These are phyloP conservation scores for Cyanidium caldarium DNA, from an alignment of 23 red algal species.

Conservation along the genomic window DNA sequence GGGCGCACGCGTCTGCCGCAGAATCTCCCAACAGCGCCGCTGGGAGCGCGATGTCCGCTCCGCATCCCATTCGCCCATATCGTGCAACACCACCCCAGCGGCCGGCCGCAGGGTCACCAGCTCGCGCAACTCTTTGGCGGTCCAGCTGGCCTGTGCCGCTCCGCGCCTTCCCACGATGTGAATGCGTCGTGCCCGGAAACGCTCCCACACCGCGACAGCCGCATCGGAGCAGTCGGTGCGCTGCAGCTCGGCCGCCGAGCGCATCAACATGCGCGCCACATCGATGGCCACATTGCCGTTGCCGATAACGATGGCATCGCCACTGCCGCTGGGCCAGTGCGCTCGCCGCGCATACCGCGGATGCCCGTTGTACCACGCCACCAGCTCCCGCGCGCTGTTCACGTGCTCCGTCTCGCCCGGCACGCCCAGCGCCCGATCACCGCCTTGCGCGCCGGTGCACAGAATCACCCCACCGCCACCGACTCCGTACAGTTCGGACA, in stretches of 20 bases:
- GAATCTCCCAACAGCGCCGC: constrained; percentile 4
- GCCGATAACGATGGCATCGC: constrained; percentile 50
- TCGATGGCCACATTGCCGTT: constrained; percentile 86
- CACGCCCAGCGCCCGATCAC: constrained; percentile 10
- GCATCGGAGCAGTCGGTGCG: not conserved
- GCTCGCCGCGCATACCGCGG: constrained; percentile 10
- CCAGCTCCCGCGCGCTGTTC: constrained; percentile 52
- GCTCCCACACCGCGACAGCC: not conserved
- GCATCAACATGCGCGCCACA: constrained; percentile 56
- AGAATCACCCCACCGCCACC: constrained; percentile 14
- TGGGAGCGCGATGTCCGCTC: not conserved
- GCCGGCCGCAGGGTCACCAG: not conserved
- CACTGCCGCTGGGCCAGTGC: not conserved
- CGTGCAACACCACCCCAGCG: constrained; percentile 1
- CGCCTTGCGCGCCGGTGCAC: constrained; percentile 8
- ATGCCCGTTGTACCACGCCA: constrained; percentile 73
- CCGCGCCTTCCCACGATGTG: constrained; percentile 22
- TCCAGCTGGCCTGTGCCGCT: constrained; percentile 26
- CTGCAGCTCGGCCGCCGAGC: not conserved
- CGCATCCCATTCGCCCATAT: not conserved
- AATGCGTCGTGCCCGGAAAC: not conserved
- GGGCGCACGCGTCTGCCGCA: constrained; percentile 2
- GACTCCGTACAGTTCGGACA: not conserved
- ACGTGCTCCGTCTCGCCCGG: constrained; percentile 10
- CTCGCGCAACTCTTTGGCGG: constrained; percentile 42